phyloP scores from a whole-genome alignment of 441 rosid genomes.

The Adansonia madagascariensis region DNA sequence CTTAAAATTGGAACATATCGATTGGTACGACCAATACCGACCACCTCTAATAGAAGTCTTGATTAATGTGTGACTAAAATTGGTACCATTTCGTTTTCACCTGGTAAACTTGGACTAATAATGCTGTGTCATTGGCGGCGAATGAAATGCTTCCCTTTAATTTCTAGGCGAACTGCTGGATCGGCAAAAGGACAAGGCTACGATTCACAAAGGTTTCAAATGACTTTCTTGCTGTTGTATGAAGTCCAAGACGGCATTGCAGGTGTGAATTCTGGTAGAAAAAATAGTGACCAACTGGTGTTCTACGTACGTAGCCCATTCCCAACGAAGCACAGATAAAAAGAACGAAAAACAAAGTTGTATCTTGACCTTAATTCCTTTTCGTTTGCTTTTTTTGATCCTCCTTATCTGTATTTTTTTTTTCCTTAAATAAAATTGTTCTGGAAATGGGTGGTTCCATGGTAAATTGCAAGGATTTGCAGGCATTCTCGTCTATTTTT shows the following conservation, averaged over 20 bases:
- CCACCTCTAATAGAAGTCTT: background rate
- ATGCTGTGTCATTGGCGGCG: conserved; percentile 57
- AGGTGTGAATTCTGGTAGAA: conserved; percentile 16
- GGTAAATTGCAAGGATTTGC: too few relatives aligned
- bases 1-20: too few relatives aligned
- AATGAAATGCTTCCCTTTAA: conserved; percentile 94
- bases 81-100: conserved; percentile 19
- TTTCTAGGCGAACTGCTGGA: conserved; percentile 16
- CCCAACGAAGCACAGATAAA: background rate
- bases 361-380: background rate
- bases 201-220: background rate
- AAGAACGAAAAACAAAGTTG: background rate
- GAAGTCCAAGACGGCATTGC: conserved; percentile 10
- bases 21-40: too few relatives aligned
- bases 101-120: conserved; percentile 15
- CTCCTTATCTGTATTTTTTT: too few relatives aligned
- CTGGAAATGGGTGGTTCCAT: too few relatives aligned
- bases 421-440: too few relatives aligned
- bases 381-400: background rate
- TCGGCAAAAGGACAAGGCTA: background rate
- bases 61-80: conserved; percentile 27
- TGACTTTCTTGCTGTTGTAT: background rate
- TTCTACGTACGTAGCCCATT: background rate
- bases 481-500: too few relatives aligned
- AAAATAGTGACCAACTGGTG: background rate